phyloP scores from a whole-genome alignment of 169 alveolate species.

The Plasmodium fragile region DNA sequence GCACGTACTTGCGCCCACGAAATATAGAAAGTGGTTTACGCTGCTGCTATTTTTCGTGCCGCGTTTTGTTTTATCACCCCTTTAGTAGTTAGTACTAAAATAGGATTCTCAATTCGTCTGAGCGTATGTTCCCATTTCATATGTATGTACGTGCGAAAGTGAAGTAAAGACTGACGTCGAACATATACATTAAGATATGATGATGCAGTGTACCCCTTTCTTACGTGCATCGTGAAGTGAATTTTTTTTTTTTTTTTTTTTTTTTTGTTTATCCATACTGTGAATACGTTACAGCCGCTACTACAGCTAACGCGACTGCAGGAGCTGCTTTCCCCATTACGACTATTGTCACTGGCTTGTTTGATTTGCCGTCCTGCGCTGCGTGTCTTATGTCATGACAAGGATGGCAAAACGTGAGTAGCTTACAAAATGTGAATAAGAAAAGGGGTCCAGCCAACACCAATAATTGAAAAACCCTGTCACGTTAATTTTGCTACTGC shows the following conservation, averaged over 20 bases:
- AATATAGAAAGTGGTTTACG: slow-evolving; percentile 7
- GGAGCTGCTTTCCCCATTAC: not conserved
- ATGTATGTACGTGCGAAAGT: not conserved
- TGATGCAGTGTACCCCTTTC: not conserved
- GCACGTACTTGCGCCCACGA: not conserved
- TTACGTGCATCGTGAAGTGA: not conserved
- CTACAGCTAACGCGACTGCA: not conserved
- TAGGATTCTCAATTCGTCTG: not conserved
- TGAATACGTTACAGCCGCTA: not conserved
- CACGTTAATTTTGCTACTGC: not conserved
- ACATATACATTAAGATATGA: not conserved
- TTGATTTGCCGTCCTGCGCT: not conserved
- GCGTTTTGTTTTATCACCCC: not conserved
- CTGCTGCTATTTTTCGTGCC: not conserved
- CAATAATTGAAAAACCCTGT: not conserved
- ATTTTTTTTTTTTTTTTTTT: not conserved
- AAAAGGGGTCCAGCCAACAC: not conserved
- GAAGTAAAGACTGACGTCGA: not conserved
- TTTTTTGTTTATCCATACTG: not conserved
- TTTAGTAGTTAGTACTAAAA: not conserved
- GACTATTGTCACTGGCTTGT: not conserved
- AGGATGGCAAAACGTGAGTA: not conserved
- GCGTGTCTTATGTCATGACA: not conserved
- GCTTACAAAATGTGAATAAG: not conserved
- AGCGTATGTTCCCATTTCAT: not conserved